Percentiles rank a stretch among this genome's conserved stretches.
Evolutionary conservation across 2,329 filamentous ascomycete genomes (phyloP).

Genomic region (Fusarium paranaense): DNA sequence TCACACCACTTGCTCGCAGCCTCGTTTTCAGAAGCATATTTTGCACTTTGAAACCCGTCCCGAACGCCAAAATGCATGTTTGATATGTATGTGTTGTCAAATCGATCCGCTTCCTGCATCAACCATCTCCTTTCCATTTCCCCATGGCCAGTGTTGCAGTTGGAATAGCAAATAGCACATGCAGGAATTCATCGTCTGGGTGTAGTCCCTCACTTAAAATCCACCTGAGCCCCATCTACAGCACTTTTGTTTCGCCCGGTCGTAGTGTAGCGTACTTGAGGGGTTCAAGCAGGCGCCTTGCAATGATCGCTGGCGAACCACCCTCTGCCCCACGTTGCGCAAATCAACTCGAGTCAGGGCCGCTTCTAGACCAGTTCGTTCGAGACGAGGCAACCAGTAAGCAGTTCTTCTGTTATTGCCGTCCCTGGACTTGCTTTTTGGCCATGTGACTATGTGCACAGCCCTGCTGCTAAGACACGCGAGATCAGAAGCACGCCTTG

Average conservation of each 20-base stretch:
- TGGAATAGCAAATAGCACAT: background rate
- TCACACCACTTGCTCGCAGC: background rate
- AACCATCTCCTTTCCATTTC: background rate
- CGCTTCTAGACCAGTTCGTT: background rate
- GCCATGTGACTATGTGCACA: background rate
- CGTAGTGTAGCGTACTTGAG: background rate
- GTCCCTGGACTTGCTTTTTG: background rate
- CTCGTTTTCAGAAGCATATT: background rate
- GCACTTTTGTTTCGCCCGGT: background rate
- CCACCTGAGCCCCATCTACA: background rate
- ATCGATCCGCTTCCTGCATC: background rate
- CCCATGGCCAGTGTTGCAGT: background rate
- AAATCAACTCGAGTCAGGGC: background rate
- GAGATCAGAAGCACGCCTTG: background rate
- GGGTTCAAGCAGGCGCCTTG: background rate
- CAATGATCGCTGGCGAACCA: background rate
- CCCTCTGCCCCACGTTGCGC: background rate
- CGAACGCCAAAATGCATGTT: background rate
- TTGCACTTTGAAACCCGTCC: background rate
- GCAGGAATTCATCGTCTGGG: background rate
- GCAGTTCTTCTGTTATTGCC: background rate
- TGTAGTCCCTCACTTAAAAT: background rate
- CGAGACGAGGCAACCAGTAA: background rate
- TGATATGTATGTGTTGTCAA: background rate
- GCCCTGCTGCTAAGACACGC: background rate